Base-by-base conservation (phyloP, 2,329 filamentous ascomycete species). In the Diaporthe caulivora region DNA sequence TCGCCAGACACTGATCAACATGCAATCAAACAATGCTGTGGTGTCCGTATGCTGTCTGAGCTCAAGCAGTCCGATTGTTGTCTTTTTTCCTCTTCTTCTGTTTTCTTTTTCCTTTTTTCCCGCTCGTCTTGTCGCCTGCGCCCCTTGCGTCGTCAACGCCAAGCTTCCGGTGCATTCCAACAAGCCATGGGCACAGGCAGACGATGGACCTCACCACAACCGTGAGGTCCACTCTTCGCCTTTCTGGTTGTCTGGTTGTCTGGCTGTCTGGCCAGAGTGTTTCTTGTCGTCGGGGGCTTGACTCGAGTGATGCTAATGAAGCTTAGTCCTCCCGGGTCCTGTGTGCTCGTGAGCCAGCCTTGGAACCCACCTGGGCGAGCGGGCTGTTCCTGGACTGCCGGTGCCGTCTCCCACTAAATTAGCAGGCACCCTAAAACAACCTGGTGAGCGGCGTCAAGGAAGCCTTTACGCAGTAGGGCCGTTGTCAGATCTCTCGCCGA, bases 401-500 rank as follows among this genome's bases (percentile, higher is more conserved):
- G 31, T 67, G 62, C 55, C 64, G 73, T 74, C 70, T 75, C 58
- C 73, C 73, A 75, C 73, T 75, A 75, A 73, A 67, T 70, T 75
- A 75, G 73, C 73, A 70, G 65, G 53, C 72, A 74, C 44, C 72
- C 69, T 67, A 72, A 74, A 74, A 72, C 47, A 72, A 58, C 64
- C 54, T 60, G 54, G 74, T 75, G 73, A 75, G 72, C 73, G 72
- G 62, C 55, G 69, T 71, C 72, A 75, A 69, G 72, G 76, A 62
- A 69, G 72, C 69, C 44, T 76, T 78, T 80, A 78, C 62, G 62
- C 62, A 67, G 62, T 67, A 67, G 62, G 79, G 79, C 78, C 79
- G 78, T 78, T 79, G 78, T 80, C 81, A 81, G 81, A 83, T 82
- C 81, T 82, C 79, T 80, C 80, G 79, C 74, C 79, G 83, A 83